Percentiles rank a stretch among this genome's conserved stretches.
These are phyloP conservation scores for Iberis amara DNA, from an alignment of 441 rosid species.

Conservation along the genomic window DNA sequence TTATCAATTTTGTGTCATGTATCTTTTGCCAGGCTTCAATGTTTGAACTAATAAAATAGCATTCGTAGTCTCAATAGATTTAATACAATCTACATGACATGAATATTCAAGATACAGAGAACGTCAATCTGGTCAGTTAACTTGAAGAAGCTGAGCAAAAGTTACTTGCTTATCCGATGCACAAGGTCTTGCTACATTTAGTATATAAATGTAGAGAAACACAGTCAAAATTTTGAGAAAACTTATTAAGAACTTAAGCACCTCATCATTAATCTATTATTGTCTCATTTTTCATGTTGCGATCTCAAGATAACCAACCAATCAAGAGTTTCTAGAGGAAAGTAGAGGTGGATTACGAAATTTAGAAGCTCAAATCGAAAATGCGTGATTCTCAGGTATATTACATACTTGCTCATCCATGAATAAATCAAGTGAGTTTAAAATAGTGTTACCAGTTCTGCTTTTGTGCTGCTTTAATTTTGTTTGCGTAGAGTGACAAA, in stretches of 20 bases:
- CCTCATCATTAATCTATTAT: constrained; percentile 4
- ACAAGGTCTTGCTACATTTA: constrained; percentile 51
- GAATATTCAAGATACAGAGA: constrained; percentile 87
- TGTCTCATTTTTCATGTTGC: constrained; percentile 27
- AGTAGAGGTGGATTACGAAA: constrained; percentile 89
- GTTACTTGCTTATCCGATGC: constrained; percentile 76
- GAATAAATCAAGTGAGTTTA: constrained; percentile 3
- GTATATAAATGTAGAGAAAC: neutral
- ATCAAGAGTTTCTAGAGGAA: constrained; percentile 71
- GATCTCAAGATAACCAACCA: constrained; percentile 84
- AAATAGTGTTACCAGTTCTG: no score
- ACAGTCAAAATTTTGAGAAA: neutral
- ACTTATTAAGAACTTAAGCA: constrained; percentile 13
- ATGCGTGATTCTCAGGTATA: constrained; percentile 97
- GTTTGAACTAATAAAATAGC: no score
- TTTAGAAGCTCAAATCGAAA: constrained; percentile 88
- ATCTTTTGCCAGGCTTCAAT: no score
- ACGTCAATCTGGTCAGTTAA: constrained; percentile 70
- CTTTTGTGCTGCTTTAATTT: no score
- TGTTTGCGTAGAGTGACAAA: no score
- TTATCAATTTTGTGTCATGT: no score
- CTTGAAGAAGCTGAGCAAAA: constrained; percentile 80
- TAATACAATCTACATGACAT: constrained; percentile 57
- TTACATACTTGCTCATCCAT: constrained; percentile 11
- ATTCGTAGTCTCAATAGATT: no score